Evolutionary conservation across 345 rosid genomes (phyloP), one percentile per base, ranked within the genome.

Genomic region (Pistacia integerrima): DNA sequence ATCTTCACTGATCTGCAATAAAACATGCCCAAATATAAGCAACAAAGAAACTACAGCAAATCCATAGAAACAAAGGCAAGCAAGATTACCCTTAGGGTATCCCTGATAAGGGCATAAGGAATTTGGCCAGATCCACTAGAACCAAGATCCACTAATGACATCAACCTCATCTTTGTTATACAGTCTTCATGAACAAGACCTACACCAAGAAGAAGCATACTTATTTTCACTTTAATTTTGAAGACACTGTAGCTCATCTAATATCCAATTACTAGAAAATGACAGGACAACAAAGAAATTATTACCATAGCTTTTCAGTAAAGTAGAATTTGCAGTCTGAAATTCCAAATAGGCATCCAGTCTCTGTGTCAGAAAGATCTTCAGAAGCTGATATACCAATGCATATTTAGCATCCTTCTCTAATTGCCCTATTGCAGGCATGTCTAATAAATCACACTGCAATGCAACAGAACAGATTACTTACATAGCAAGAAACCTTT

Each of bases 361-460:
- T 67, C 84, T 86, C 87, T 92, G 90, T 67, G 97, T 88, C 72
- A 94, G 82, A 81, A 94, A 94, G 63, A 97, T 91, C 78, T 92
- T 88, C 70, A 94, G 85, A 57, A 97, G 98, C 83, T 91, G 93
- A 85, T 90, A 94, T 36, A 88, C 89, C 60, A 86, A 76, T 16
- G 90, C 88, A 83, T 92, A 78, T 76, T 89, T 89, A 22, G 87
- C 85, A 82, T 91, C 98, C 74, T 88, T 88, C 87, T 97, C 98
- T 79, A 97, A 76, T 81, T 94, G 98, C 63, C 79, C 84, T 20
- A 97, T 83, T 4, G 98, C 97, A 69, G 91, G 96, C 93, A 94
- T 86, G 78, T 89, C 99, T 84, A 97, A 82, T 67, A 97, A 81
- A 82, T 94, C 97, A 81, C 97, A 97, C 99, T 97, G 93, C 87